Evolutionary conservation across 2,329 filamentous ascomycete species (phyloP).

Genomic region (Karstenula rhodostoma): DNA sequence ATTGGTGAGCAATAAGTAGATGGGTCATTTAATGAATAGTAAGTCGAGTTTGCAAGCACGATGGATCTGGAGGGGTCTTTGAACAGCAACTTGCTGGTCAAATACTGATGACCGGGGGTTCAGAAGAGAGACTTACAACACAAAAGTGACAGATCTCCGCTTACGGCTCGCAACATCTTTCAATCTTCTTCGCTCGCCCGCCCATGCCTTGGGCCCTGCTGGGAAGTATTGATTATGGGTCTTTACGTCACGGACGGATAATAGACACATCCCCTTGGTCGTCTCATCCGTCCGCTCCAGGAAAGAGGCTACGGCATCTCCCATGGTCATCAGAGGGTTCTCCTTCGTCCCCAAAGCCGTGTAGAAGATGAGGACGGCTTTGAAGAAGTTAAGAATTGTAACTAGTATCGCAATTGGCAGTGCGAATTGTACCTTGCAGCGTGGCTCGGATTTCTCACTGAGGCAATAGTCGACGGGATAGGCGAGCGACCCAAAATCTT

Average conservation of each 20-base stretch:
- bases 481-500: not conserved
- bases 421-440: constrained; percentile 27
- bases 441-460: constrained; percentile 16
- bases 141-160: constrained; percentile 15
- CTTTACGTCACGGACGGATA: constrained; percentile 16
- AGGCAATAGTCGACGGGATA: constrained; percentile 23
- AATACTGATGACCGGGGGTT: not conserved
- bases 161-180: constrained; percentile 23
- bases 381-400: constrained; percentile 28
- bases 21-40: not conserved
- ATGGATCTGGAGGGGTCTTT: not conserved
- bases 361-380: constrained; percentile 29
- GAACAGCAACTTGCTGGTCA: not conserved
- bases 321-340: constrained; percentile 32
- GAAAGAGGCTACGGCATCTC: constrained; percentile 34
- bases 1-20: not conserved
- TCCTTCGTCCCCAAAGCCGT: constrained; percentile 21
- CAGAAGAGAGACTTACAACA: constrained; percentile 16
- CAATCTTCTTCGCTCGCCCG: constrained; percentile 14
- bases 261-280: constrained; percentile 26
- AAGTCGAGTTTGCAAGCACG: not conserved
- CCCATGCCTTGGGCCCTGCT: constrained; percentile 20
- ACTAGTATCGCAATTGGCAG: constrained; percentile 21
- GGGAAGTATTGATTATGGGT: constrained; percentile 12
- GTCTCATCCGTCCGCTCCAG: constrained; percentile 20